Conservation (phyloP, 2,329 filamentous ascomycete genomes). For the Monilinia fructigena region DNA sequence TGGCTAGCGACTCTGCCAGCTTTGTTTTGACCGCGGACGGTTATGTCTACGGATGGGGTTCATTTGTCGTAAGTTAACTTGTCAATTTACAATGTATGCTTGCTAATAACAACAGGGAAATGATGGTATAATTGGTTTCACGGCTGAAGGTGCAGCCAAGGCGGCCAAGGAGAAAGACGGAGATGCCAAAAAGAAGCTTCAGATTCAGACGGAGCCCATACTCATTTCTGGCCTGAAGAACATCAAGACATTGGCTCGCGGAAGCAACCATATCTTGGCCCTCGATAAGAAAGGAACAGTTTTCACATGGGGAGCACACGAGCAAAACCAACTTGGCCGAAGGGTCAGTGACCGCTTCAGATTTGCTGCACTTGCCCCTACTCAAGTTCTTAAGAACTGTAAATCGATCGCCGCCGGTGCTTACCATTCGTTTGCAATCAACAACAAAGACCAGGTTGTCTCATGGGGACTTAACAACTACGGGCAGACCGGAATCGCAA, state of each 20-base stretch:
- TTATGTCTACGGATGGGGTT: conserved; percentile 79
- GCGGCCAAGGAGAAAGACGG: not conserved
- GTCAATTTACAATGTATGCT: not conserved
- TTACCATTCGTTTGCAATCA: conserved; percentile 79
- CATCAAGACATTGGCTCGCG: conserved; percentile 52
- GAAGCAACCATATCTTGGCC: conserved; percentile 59
- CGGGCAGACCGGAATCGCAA: conserved; percentile 70
- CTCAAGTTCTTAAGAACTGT: conserved; percentile 39
- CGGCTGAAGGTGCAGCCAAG: conserved; percentile 5
- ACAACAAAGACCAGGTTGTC: conserved; percentile 67
- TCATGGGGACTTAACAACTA: conserved; percentile 88
- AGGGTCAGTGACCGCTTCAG: conserved; percentile 38
- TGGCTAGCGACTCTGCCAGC: conserved; percentile 70
- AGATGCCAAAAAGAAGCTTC: conserved; percentile 29
- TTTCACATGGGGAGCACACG: conserved; percentile 63
- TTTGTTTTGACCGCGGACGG: conserved; percentile 76
- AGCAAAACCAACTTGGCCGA: conserved; percentile 67
- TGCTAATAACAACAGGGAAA: conserved; percentile 49
- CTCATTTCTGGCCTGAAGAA: conserved; percentile 59
- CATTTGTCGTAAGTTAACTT: conserved; percentile 60
- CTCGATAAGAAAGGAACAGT: conserved; percentile 58
- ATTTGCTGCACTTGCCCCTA: conserved; percentile 33
- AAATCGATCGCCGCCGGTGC: conserved; percentile 52
- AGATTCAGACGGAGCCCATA: conserved; percentile 41
- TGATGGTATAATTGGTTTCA: conserved; percentile 61